A percentile compares a stretch with the other conserved stretches of the same genome.
Conservation (phyloP, 257 asterid species). For the Eucommia ulmoides region DNA sequence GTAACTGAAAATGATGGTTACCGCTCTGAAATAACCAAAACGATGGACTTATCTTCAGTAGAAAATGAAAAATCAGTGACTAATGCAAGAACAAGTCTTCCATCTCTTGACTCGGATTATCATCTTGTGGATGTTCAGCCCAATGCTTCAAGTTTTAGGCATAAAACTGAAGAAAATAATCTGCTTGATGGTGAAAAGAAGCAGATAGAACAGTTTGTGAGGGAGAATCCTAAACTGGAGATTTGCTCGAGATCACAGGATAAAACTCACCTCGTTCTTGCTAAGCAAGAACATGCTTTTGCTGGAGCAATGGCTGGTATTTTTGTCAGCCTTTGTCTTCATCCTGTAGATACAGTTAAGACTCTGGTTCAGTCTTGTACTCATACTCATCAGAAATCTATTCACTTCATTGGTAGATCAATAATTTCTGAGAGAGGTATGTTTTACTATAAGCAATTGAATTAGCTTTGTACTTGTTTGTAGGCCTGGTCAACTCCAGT, state of each 20-base stretch:
- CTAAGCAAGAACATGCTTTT: constrained; percentile 81
- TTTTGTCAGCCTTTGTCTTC: constrained; percentile 81
- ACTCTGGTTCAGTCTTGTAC: constrained; percentile 89
- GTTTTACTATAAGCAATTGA: not conserved
- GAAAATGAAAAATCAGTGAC: constrained; percentile 15
- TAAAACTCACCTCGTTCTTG: constrained; percentile 31
- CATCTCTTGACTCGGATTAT: constrained; percentile 15
- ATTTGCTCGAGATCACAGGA: constrained; percentile 18
- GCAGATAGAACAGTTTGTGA: constrained; percentile 10
- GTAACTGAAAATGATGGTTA: constrained; percentile 13
- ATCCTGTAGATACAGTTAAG: constrained; percentile 85
- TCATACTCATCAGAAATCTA: constrained; percentile 43
- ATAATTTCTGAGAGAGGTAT: constrained; percentile 84
- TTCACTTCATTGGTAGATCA: constrained; percentile 47
- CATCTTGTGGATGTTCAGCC: constrained; percentile 10
- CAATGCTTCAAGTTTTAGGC: constrained; percentile 12
- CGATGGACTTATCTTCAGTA: constrained; percentile 11
- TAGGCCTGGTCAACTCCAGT: no score
- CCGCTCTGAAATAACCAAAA: constrained; percentile 14
- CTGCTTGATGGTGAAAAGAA: constrained; percentile 12
- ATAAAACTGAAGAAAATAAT: constrained; percentile 10
- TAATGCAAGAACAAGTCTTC: constrained; percentile 11
- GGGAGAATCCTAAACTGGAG: constrained; percentile 20
- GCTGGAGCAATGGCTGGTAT: constrained; percentile 98
- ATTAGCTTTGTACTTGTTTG: constrained; percentile 4